These are phyloP conservation scores for Hapsidospora chrysogenum DNA, from an alignment of 495 filamentous ascomycete genomes.

Conservation along the genomic window DNA sequence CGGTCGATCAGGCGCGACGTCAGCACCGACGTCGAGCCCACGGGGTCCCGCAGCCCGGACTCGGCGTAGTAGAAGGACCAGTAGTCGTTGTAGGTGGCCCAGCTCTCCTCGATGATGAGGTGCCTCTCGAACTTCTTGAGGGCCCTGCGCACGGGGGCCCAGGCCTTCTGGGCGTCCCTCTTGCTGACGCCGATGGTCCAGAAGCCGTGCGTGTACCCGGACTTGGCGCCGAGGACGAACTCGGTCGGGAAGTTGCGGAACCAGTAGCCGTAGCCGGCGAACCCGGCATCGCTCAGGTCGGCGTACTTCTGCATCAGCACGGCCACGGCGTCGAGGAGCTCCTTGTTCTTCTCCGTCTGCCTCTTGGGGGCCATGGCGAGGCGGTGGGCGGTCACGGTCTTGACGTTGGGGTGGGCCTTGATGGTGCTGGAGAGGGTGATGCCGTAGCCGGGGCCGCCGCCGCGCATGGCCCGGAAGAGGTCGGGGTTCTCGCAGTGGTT, in stretches of 20 bases:
- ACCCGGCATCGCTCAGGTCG: not conserved
- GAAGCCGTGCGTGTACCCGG: not conserved
- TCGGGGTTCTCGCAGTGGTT: slow-evolving; percentile 25
- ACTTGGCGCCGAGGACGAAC: not conserved
- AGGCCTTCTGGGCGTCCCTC: not conserved
- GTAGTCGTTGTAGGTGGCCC: slow-evolving; percentile 3
- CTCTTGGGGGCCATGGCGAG: slow-evolving; percentile 3
- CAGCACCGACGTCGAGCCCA: slow-evolving; percentile 7
- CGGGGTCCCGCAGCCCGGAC: not conserved
- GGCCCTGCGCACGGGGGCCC: not conserved
- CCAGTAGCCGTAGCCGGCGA: not conserved
- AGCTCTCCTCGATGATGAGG: not conserved
- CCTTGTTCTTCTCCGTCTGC: not conserved
- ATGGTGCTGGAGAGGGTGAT: slow-evolving; percentile 29
- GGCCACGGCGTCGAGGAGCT: not conserved
- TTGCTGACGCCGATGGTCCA: not conserved
- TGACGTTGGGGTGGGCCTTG: slow-evolving; percentile 17
- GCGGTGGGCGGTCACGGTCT: slow-evolving; percentile 11
- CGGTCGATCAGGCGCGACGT: slow-evolving; percentile 21
- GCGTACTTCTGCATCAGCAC: not conserved
- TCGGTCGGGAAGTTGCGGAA: not conserved
- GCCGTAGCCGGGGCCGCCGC: slow-evolving; percentile 35
- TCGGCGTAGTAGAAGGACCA: slow-evolving; percentile 3
- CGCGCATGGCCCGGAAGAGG: slow-evolving; percentile 39
- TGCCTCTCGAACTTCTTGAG: not conserved